Evolutionary conservation across 345 rosid genomes (phyloP), one percentile per base, ranked within the genome.

Genomic region (Gossypium longicalyx): DNA sequence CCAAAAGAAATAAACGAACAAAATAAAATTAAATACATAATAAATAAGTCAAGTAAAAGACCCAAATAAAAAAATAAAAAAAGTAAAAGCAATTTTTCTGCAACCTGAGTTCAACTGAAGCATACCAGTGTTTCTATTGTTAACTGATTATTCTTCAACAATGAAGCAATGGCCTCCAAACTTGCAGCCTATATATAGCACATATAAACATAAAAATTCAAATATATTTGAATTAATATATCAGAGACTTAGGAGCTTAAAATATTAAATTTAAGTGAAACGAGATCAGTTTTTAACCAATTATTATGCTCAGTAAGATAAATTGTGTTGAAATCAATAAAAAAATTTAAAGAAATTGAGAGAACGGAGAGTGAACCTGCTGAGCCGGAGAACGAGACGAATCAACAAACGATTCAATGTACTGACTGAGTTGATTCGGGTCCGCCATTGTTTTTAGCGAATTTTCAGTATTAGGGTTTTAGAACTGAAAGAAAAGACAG

Each of bases 361-460:
- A 52, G 27, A 59, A 44, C 9, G 1, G 9, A 27, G 59, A 17
- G 6, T 66, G 75, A 45, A 93, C 97, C 90, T 90, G 96, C 52
- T 86, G 87, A 58, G 78, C 41, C 47, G 85, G 73, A 71, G 94
- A 82, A 65, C 86, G 85, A 72, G 94, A 80, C 2, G 82, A 67
- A 71, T 89, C 91, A 44, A 92, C 88, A 77, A 78, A 92, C 29
- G 89, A 78, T 77, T 89, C 97, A 67, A 92, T 80, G 83, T 88
- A 81, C 65, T 68, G 89, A 79, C 77, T 81, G 77, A 92, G 80
- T 68, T 82, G 84, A 74, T 58, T 85, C 58, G 78, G 74, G 72
- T 84, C 83, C 8, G 87, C 82, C 96, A 90, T 92, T 74, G 57
- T 4, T 27, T 52, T 52, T 10, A 3, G 53, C 20, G 61, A 54